Evolutionary conservation across 129 eudicot species (phyloP), one percentile per base, ranked within the genome.

Genomic region (Flaveria brownii): DNA sequence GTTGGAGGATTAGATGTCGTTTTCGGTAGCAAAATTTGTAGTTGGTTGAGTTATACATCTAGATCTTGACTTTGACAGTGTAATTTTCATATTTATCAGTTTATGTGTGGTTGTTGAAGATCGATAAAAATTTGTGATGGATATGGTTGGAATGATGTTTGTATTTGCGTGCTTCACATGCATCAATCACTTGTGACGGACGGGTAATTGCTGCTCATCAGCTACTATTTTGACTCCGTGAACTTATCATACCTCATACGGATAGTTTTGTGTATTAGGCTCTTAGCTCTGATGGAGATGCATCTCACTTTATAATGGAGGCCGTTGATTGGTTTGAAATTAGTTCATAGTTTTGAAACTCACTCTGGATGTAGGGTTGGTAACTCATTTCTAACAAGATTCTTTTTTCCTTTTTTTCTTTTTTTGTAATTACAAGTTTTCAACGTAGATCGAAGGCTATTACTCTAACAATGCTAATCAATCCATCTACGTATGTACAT

Each of bases 1-100:
- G 23, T 63, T 47, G 23, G 73, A 61, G 42, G 73, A 25, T 76
- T 76, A 66, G 43, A 49, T 76, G 80, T 50, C 73, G 10, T 8
- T 65, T 75, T 51, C 66, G 25, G 6, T 66, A n/a, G 72, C 80
- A 20, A 64, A 76, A 51, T 51, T 16, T 33, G 46, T 9, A 2
- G 26, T 42, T 51, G 42, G 12, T 7, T 9, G 17, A 45, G 46
- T 63, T 63, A 2, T 63, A 56, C 51, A 55, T 69, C 75, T 68
- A 28, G 81, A 77, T 78, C 81, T 78, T 26, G 49, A 57, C 25
- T 28, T 17, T 17, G 46, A 28, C 9, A 14, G 10, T 68, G 42
- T 54, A 57, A 16, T 26, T 7, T 56, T 56, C 43, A 54, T 36
- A 28, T 28, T 28, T 28, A 28, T 28, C 11, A 22, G 57, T 41